Base-by-base conservation (phyloP, 2,329 filamentous ascomycete genomes). In the Aureobasidium vineae region DNA sequence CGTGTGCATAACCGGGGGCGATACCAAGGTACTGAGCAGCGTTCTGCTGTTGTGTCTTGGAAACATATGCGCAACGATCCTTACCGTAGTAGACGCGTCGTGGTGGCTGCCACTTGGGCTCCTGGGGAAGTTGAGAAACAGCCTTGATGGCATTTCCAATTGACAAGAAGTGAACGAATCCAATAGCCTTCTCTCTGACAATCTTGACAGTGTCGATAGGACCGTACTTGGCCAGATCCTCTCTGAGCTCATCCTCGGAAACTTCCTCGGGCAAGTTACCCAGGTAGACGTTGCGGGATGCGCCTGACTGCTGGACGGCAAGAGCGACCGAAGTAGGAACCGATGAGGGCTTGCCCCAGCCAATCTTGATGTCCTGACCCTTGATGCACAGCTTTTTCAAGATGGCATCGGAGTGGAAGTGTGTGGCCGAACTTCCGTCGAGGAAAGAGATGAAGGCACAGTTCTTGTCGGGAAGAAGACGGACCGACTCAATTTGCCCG, bases 391-490 rank as follows among this genome's bases (percentile, higher is more conserved):
- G 87, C 85, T 98, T 99, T 85, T 99, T 99, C 85, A 99, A 86
- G 80, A 99, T 99, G 72, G 95, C 95, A 84, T 99, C 95, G 23
- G 95, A 99, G 83, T 99, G 95, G 82, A 99, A 99, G 78, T 99
- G 95, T 26, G 94, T 98, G 66, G 95, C 95, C 36, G 95, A 97
- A 81, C 93, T 97, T 73, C 93, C 92, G 75, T 99, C 95, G 71
- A 99, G 84, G 83, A 99, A 99, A 8, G 95, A 99, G 77, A 99
- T 98, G 84, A 99, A 99, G 67, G 95, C 95, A 76, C 95, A 99
- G 84, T 98, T 99, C 91, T 98, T 99, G 81, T 99, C 95, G 28
- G 94, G 92, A 65, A 99, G 84, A 70, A 99, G 85, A 72, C 95
- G 90, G 63, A 99, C 95, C n/a, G 95, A 98, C 82, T 99, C 95